Base-by-base conservation (phyloP, 352 stramenopile species). In the Pilasporangium apinafurcum region DNA sequence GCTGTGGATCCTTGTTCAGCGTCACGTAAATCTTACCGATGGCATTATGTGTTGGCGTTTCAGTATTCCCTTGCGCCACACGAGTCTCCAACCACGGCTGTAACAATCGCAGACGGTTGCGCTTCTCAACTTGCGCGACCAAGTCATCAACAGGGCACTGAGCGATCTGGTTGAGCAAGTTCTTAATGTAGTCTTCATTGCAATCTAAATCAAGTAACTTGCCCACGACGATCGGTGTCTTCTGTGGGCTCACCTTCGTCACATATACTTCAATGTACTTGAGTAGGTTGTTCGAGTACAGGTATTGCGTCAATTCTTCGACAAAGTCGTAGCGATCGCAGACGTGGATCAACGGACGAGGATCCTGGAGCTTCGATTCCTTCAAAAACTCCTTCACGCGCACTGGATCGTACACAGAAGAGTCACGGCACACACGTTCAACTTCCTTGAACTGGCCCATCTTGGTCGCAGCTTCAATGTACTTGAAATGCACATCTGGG, bases 11-110 rank as follows among this genome's bases (percentile, higher is more conserved):
- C 60, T 96, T 94, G 80, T 99, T 99, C 48, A 99, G 75, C 27
- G 96, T 98, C 37, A 99, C 96, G 83, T 99, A 99, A 70, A 99
- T 99, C 88, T 99, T 99, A 68, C 97, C 97, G 36, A 99, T 93
- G 29, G 97, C 96, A 65, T 99, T 99, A 83, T 99, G 97, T 13
- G 96, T 99, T 27, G 95, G 95, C 21, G 95, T 94, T 59, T 99
- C 96, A 10, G 95, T 98, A 68, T 98, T 99, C 48, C 97, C 97
- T 67, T 98, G 98, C 13, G 96, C 92, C 46, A 99, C 93, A 65
- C 96, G 95, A 18, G 95, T 97, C 78, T 99, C 97, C 25, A 99
- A 84, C 96, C 97, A 99, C 27, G 95, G 95, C 77, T 99, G 96
- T 27, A 99, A 73, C 51, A 99, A 76, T 50, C 96, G 92, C 47